Conservation (phyloP, 73 alveolate species). For the Tetrahymena borealis region DNA sequence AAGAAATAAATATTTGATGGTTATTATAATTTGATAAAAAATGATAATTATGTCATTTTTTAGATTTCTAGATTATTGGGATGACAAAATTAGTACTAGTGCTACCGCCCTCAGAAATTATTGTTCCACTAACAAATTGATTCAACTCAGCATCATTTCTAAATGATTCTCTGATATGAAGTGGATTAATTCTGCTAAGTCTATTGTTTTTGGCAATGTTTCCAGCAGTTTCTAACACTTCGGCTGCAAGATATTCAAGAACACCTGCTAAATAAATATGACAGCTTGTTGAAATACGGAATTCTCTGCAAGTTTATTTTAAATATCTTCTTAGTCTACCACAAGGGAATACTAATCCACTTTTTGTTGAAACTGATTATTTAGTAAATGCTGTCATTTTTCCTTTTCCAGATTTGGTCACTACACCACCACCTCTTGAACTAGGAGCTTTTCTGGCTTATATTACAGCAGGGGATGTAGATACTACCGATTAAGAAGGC, state of each 20-base stretch:
- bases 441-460: not conserved
- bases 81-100: not conserved
- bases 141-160: conserved; percentile 65
- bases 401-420: not conserved
- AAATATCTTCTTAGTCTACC: conserved; percentile 68
- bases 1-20: too few species aligned
- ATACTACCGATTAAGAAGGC: not conserved
- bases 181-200: conserved; percentile 58
- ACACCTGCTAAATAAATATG: conserved; percentile 69
- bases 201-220: conserved; percentile 56
- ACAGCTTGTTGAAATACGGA: not conserved
- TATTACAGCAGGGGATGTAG: not conserved
- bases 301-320: conserved; percentile 30
- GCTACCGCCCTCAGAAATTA: conserved; percentile 70
- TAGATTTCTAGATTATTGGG: not conserved
- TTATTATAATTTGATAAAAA: too few species aligned
- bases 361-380: conserved; percentile 40
- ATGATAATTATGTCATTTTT: too few species aligned
- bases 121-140: conserved; percentile 63
- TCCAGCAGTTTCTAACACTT: conserved; percentile 75
- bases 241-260: conserved; percentile 69
- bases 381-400: conserved; percentile 17
- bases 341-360: conserved; percentile 83
- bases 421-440: not conserved
- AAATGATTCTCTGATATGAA: conserved; percentile 63